Evolutionary conservation across 257 asterid genomes (phyloP).

Genomic region (Catharanthus roseus): DNA sequence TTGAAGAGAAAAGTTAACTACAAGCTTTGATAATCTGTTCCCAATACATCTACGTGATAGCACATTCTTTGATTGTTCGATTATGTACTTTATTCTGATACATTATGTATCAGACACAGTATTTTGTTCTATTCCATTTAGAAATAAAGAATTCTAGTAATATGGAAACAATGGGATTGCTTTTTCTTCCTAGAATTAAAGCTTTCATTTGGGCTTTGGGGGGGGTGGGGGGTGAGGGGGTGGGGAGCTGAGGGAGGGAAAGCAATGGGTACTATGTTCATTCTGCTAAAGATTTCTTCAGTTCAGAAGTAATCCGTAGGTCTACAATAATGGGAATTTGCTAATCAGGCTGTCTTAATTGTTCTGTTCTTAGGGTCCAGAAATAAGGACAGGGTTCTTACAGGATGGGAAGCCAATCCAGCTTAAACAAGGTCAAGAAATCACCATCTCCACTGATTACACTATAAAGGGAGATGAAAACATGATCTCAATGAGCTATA

Average conservation of each 20-base stretch:
- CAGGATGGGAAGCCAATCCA: slow-evolving; percentile 15
- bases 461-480: slow-evolving; percentile 10
- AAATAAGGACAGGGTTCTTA: slow-evolving; percentile 18
- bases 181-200: no score
- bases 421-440: slow-evolving; percentile 15
- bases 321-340: not conserved
- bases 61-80: not conserved
- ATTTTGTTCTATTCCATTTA: no score
- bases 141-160: no score
- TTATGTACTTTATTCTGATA: not conserved
- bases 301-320: not conserved
- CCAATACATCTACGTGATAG: no score
- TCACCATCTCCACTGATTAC: slow-evolving; percentile 16
- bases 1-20: not conserved
- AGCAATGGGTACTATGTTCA: no score
- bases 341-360: not conserved
- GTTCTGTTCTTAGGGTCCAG: slow-evolving; percentile 4
- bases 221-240: no score
- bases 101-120: not conserved
- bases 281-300: not conserved
- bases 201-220: no score
- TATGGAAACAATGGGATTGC: not conserved
- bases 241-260: no score
- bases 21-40: no score
- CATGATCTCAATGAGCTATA: slow-evolving; percentile 19